Evolutionary conservation across 2,329 filamentous ascomycete genomes (phyloP), one percentile per base, ranked within the genome.

Genomic region (Paecilomyces sp.): DNA sequence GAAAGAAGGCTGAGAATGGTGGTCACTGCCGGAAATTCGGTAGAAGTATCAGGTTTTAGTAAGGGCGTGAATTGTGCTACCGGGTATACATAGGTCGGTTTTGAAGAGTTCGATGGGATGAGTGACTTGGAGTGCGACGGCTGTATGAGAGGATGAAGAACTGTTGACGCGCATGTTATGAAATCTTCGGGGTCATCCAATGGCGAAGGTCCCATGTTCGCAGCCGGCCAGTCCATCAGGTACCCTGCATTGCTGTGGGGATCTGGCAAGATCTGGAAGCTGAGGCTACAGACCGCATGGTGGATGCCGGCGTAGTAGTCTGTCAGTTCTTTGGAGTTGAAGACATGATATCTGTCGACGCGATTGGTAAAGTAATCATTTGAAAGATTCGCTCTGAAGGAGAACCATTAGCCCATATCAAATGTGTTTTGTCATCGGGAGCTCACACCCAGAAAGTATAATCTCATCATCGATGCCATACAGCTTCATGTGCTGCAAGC

Each of bases 401-500:
- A 22, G 59, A 54, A 60, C 57, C 24, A 36, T 56, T 60, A 60
- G 56, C 60, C 57, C 54, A 53, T 25, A 50, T 51, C n/a, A 22
- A 31, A 36, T 59, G 31, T 25, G 54, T 34, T 8, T 15, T 53
- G 9, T 22, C 36, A 58, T 25, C 54, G 36, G 22, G 56, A 58
- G 22, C 56, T 58, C 79, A 63, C 82, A 91, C 85, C 92, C 92
- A 7, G 92, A 96, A 68, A 99, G 85, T 64, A 99, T 93, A 60
- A 99, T 89, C 74, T 96, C 92, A 69, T 99, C 92, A 68, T 99
- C 94, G 24, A 96, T 80, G 0, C 94, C 94, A 67, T 99, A 99
- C 0, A 99, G 81, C 81, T 99, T 99, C 93, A 99, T 99, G 72
- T 99, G 94, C 72, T 99, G 94, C 62, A 99, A 77, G 1, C 94